Evolutionary conservation across 352 stramenopile genomes (phyloP).

Genomic region (Plasmopara halstedii): DNA sequence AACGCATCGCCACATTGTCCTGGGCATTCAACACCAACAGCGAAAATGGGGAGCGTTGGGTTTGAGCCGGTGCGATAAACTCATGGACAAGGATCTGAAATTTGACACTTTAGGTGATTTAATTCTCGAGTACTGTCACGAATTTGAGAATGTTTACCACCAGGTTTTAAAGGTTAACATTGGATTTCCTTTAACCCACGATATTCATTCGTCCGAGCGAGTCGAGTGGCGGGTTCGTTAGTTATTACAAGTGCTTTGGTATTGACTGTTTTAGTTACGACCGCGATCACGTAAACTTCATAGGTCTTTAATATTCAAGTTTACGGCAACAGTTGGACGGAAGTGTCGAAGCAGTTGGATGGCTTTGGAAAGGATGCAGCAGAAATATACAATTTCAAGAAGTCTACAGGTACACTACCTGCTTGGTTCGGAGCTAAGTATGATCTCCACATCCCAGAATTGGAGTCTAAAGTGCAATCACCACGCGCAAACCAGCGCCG

Average conservation of each 20-base stretch:
- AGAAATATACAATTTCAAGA: slow-evolving; percentile 61
- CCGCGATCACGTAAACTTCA: background rate
- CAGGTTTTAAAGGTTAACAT: slow-evolving; percentile 72
- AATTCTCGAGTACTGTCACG: slow-evolving; percentile 53
- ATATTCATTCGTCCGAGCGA: slow-evolving; percentile 83
- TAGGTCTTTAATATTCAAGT: slow-evolving; percentile 66
- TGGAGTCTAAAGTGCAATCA: slow-evolving; percentile 33
- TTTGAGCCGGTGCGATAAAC: slow-evolving; percentile 69
- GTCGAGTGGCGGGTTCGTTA: slow-evolving; percentile 73
- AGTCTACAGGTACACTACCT: slow-evolving; percentile 49
- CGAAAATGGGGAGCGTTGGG: slow-evolving; percentile 79
- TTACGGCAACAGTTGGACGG: slow-evolving; percentile 29
- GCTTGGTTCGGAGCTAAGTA: slow-evolving; percentile 58
- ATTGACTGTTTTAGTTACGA: background rate
- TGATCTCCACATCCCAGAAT: slow-evolving; percentile 45
- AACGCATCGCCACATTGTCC: slow-evolving; percentile 75
- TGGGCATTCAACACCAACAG: slow-evolving; percentile 65
- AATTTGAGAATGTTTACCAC: slow-evolving; percentile 63
- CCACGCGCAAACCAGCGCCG: slow-evolving; percentile 27
- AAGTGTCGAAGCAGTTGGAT: slow-evolving; percentile 58
- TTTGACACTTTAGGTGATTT: slow-evolving; percentile 74
- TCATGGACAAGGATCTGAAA: slow-evolving; percentile 83
- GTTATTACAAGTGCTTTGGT: background rate
- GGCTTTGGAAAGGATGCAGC: slow-evolving; percentile 57
- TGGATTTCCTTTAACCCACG: slow-evolving; percentile 76